A percentile compares a stretch with the other conserved stretches of the same genome.
Conservation (phyloP, 306 rosid species). For the Dryas alaskensis region DNA sequence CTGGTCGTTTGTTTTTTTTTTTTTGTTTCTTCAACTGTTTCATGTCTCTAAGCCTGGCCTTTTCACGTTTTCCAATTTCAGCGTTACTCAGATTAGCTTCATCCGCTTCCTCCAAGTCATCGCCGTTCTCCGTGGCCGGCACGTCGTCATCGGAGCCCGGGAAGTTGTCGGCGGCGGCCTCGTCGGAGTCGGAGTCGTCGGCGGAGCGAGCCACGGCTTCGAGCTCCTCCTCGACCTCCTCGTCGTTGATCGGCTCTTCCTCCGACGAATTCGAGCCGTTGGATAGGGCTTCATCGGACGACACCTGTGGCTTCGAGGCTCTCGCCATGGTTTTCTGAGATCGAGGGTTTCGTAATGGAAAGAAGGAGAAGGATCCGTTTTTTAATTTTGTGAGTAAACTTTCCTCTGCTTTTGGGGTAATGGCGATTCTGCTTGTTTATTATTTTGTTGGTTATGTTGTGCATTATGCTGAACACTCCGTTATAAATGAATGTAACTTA, state of each 20-base stretch:
- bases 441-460: too few relatives aligned
- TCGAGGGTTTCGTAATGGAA: conserved; percentile 49
- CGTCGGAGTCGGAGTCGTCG: conserved; percentile 62
- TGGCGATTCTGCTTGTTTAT: too few relatives aligned
- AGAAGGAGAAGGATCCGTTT: too few relatives aligned
- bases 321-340: conserved; percentile 59
- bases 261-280: conserved; percentile 48
- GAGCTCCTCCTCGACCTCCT: conserved; percentile 53
- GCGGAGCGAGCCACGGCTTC: conserved; percentile 89
- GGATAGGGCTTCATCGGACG: conserved; percentile 75
- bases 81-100: conserved; percentile 37
- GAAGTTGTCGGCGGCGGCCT: conserved; percentile 29
- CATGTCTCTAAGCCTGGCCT: conserved; percentile 76
- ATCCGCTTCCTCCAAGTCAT: conserved; percentile 50
- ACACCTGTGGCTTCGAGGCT: conserved; percentile 48
- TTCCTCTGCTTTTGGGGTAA: too few relatives aligned
- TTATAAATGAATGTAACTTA: too few relatives aligned
- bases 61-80: conserved; percentile 78
- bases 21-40: conserved; percentile 73
- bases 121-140: conserved; percentile 34
- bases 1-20: too few relatives aligned
- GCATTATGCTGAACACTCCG: too few relatives aligned
- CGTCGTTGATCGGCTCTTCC: conserved; percentile 50
- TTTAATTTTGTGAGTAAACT: too few relatives aligned
- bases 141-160: conserved; percentile 38